phyloP scores from a whole-genome alignment of 371 early-diverging fungal genomes.

The Phascolomyces articulosus region DNA sequence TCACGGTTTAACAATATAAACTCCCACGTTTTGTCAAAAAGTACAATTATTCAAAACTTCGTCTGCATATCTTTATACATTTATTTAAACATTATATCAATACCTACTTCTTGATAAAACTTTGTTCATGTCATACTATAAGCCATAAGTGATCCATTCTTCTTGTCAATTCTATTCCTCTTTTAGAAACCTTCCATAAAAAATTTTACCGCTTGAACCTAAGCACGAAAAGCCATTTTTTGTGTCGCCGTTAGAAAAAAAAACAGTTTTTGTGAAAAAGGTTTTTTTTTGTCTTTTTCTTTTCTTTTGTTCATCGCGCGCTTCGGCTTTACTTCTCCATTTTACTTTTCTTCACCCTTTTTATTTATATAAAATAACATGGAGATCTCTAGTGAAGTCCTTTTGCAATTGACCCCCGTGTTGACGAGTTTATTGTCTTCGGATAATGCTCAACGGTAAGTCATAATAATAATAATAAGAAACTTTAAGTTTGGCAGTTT shows the following conservation, averaged over 20 bases:
- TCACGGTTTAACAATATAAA: no score
- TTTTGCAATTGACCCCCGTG: conserved; percentile 62
- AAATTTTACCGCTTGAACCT: no score
- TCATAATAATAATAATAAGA: background rate
- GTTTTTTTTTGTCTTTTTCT: conserved; percentile 23
- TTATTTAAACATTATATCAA: no score
- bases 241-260: background rate
- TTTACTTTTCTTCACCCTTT: conserved; percentile 16
- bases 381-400: conserved; percentile 59
- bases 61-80: no score
- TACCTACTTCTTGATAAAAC: no score
- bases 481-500: background rate
- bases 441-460: conserved; percentile 57
- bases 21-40: no score
- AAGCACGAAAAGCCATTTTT: background rate
- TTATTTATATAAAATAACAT: conserved; percentile 27
- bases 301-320: background rate
- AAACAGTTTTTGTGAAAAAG: background rate
- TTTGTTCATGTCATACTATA: no score
- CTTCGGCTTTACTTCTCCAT: conserved; percentile 10
- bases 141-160: no score
- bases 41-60: no score
- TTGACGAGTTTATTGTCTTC: conserved; percentile 61
- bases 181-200: no score
- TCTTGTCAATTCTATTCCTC: no score